Percentiles rank a stretch among this genome's conserved stretches.
Evolutionary conservation across 2,329 filamentous ascomycete species (phyloP).

Genomic region (Coniosporium tulheliwenetii): DNA sequence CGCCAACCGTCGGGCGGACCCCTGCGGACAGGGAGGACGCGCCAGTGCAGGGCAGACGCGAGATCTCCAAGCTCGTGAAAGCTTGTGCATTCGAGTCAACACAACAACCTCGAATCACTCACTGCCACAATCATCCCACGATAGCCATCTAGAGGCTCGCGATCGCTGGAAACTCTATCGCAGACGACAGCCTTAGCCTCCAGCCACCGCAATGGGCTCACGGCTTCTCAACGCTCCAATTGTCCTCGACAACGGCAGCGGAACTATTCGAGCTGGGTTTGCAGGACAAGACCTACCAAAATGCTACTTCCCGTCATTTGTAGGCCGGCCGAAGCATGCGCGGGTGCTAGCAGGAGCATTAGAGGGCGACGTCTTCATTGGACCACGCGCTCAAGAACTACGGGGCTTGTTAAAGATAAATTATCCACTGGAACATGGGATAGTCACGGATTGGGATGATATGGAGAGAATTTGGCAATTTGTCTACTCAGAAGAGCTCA

Average conservation of each 20-base stretch:
- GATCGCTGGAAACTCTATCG: too few species aligned
- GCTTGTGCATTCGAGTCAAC: too few species aligned
- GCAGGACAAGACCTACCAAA: conserved; percentile 92
- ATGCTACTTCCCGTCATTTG: conserved; percentile 94
- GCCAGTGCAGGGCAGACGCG: too few species aligned
- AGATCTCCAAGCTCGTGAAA: too few species aligned
- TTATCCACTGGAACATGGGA: conserved; percentile 92
- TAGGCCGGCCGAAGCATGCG: conserved; percentile 88
- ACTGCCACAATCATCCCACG: too few species aligned
- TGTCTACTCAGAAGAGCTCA: conserved; percentile 89
- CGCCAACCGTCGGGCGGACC: too few species aligned
- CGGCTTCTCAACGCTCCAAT: conserved; percentile 88
- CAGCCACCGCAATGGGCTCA: not conserved
- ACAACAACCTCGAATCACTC: too few species aligned
- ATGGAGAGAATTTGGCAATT: conserved; percentile 99
- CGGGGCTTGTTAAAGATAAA: conserved; percentile 87
- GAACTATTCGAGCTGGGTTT: conserved; percentile 92
- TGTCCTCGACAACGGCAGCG: conserved; percentile 96
- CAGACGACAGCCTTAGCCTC: not conserved
- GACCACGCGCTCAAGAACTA: conserved; percentile 77
- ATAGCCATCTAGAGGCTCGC: too few species aligned
- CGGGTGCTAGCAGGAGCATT: conserved; percentile 90
- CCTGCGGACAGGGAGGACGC: too few species aligned
- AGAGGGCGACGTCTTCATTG: conserved; percentile 95
- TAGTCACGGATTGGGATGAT: conserved; percentile 98